phyloP scores from a whole-genome alignment of 352 stramenopile species.

The Phytophthora podocarpi region DNA sequence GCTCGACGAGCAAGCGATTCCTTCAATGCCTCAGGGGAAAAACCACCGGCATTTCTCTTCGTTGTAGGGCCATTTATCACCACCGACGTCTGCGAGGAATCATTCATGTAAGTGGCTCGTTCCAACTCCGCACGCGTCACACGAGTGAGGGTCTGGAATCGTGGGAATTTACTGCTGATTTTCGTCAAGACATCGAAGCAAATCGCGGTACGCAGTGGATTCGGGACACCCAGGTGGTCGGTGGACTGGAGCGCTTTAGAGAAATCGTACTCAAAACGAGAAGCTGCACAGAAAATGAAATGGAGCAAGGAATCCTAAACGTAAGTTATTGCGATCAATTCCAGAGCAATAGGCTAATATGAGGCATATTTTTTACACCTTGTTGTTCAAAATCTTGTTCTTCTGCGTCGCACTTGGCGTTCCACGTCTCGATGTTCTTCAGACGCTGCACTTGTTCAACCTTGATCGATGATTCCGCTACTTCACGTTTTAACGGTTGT shows the following conservation, averaged over 20 bases:
- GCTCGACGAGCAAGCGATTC: slow-evolving; percentile 42
- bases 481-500: not conserved
- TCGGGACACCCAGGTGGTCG: slow-evolving; percentile 55
- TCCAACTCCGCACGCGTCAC: slow-evolving; percentile 44
- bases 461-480: slow-evolving; percentile 11
- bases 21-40: slow-evolving; percentile 17
- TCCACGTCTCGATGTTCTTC: slow-evolving; percentile 34
- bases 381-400: slow-evolving; percentile 27
- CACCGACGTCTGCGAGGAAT: not conserved
- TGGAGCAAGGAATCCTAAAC: not conserved
- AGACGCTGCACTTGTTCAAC: slow-evolving; percentile 17
- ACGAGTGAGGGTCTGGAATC: slow-evolving; percentile 50
- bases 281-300: slow-evolving; percentile 15
- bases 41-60: not conserved
- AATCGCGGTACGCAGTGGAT: slow-evolving; percentile 62
- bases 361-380: too few species aligned
- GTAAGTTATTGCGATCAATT: too few species aligned
- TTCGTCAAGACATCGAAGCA: slow-evolving; percentile 58
- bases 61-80: not conserved
- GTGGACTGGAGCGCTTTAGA: slow-evolving; percentile 53
- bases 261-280: slow-evolving; percentile 55
- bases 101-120: slow-evolving; percentile 48
- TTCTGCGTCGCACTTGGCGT: slow-evolving; percentile 30
- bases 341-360: not conserved
- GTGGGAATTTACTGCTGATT: slow-evolving; percentile 49